These are phyloP conservation scores for Ogataea ramenticola DNA, from an alignment of 805 yeast species.

Conservation along the genomic window DNA sequence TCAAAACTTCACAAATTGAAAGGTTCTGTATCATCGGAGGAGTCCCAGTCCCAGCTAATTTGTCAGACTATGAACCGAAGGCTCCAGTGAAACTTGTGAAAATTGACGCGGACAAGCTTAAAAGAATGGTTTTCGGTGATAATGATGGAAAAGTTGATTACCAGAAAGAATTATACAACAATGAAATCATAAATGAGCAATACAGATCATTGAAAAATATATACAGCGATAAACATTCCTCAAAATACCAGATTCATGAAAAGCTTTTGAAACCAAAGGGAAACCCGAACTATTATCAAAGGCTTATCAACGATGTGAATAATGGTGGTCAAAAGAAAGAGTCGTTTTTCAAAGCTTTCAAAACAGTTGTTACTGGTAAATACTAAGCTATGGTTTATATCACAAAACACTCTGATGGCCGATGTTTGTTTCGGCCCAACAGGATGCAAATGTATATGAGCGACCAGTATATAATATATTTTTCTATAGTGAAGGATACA, in stretches of 20 bases:
- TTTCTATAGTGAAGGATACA: too few species aligned
- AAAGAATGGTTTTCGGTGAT: slow-evolving; percentile 29
- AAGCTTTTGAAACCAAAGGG: slow-evolving; percentile 77
- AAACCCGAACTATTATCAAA: slow-evolving; percentile 68
- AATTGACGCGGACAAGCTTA: slow-evolving; percentile 27
- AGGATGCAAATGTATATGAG: not conserved
- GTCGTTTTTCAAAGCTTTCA: slow-evolving; percentile 54
- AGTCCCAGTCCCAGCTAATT: slow-evolving; percentile 23
- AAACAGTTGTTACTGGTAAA: slow-evolving; percentile 72
- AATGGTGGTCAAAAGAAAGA: slow-evolving; percentile 61
- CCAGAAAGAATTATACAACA: slow-evolving; percentile 44
- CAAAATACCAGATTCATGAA: slow-evolving; percentile 56
- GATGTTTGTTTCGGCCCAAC: too few species aligned
- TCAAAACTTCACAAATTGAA: slow-evolving; percentile 58
- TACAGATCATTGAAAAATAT: slow-evolving; percentile 50
- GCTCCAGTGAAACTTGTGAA: slow-evolving; percentile 29
- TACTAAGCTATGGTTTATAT: slow-evolving; percentile 21
- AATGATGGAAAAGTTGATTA: slow-evolving; percentile 31
- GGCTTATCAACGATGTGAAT: slow-evolving; percentile 61
- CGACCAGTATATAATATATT: not conserved
- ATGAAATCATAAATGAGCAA: slow-evolving; percentile 43
- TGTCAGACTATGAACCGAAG: slow-evolving; percentile 17
- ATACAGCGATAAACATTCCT: slow-evolving; percentile 52
- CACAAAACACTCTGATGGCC: not conserved
- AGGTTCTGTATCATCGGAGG: slow-evolving; percentile 49